Evolutionary conservation across 306 rosid species (phyloP).

Genomic region (Cajanus cajan): DNA sequence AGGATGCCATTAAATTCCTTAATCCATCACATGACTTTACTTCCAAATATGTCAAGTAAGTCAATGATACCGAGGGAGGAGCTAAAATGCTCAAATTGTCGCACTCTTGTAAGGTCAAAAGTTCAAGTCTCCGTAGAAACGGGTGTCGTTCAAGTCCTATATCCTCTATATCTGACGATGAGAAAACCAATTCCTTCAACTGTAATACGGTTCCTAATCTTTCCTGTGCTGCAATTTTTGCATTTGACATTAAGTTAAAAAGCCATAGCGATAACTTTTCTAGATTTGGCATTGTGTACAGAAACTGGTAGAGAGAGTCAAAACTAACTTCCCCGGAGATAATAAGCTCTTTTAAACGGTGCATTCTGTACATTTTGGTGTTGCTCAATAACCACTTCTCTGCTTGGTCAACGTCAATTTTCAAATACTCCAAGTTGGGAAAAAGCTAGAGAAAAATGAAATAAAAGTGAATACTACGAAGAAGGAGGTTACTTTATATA

Average conservation of each 20-base stretch:
- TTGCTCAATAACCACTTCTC: not conserved
- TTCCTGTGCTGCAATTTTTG: not conserved
- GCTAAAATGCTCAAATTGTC: not conserved
- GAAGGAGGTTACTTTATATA: not conserved
- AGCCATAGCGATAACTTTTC: not conserved
- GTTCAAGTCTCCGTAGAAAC: not conserved
- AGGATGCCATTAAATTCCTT: not conserved
- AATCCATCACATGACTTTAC: not conserved
- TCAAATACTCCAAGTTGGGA: slow-evolving; percentile 4
- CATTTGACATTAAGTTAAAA: not conserved
- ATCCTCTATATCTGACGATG: too few species aligned
- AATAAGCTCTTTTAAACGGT: not conserved
- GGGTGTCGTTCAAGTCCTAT: not conserved
- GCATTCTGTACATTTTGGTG: not conserved
- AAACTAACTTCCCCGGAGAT: too few species aligned
- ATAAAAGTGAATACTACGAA: not conserved
- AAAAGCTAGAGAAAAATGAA: not conserved
- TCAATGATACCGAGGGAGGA: not conserved
- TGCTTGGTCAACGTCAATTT: not conserved
- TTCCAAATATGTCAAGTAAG: slow-evolving; percentile 6
- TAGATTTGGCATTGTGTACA: slow-evolving; percentile 24
- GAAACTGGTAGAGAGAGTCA: not conserved
- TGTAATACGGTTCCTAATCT: not conserved
- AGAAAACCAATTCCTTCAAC: too few species aligned
- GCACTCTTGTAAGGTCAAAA: not conserved